Evolutionary conservation across 495 filamentous ascomycete genomes (phyloP), one percentile per base, ranked within the genome.

Genomic region (Trichoderma erinaceum): DNA sequence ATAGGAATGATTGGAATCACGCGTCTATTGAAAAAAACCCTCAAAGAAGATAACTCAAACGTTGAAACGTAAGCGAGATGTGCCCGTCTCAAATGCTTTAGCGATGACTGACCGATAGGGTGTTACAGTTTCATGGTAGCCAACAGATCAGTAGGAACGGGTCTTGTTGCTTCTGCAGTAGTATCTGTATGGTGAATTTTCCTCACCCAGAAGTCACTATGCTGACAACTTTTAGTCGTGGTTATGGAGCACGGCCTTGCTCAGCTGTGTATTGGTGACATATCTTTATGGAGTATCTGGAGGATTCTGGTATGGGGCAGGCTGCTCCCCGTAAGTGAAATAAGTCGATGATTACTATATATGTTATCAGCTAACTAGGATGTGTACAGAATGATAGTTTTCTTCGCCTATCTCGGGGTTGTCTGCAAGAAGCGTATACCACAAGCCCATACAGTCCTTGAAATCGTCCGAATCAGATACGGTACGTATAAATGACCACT

Each of bases 51-150:
- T 12, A 92, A 97, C 78, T 97, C 94, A 4, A 61, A 61, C 13
- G 56, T 61, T 15, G 56, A 61, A 21, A 32, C 56, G 56, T 61
- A 25, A 61, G 56, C 12, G 23, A 21, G n/a, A 21, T 10, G 8
- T 5, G 3, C n/a, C 48, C 8, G 2, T 4, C 4, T 23, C 48
- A 21, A 25, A 5, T 52, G 0, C 4, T 48, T 48, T 48, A 15
- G 4, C 3, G 56, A 3, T 32, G 27, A 38, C 56, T 61, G 23
- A 61, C 27, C 27, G 11, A 32, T 29, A 21, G 44, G n/a, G 1
- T 95, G 90, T 0, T 92, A 97, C 79, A 96, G 95, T 89, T 98
- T 97, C 85, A 92, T 86, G 69, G 97, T 94, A 2, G 94, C 94
- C 61, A 94, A 94, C n/a, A 82, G 94, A 64, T 96, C 93, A 11